Evolutionary conservation across 768 basidiomycete genomes (phyloP), one percentile per base, ranked within the genome.

Genomic region (Rhizopogon vesiculosus): DNA sequence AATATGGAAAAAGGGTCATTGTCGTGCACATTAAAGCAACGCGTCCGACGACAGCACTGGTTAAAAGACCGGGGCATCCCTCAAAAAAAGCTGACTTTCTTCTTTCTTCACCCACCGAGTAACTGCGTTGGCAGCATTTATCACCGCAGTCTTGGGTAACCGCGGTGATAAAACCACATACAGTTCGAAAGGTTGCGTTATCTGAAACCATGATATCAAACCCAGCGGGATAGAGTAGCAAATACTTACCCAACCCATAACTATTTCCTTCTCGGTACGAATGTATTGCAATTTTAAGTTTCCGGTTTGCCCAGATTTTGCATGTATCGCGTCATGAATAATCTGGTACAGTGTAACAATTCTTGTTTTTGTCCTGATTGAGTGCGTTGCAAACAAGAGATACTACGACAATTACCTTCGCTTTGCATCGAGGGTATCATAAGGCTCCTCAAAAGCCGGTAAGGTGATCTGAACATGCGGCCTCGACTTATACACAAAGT

Each of bases 401-500:
- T 40, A 35, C 5, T 5, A 39, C 46, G n/a, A 53, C 18, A 44
- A 74, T 43, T 58, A 86, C 87, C 91, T 79, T 57, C 83, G 76
- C 53, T 76, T 78, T 56, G 86, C 85, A 42, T 81, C 76, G 0
- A 74, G 60, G 35, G 74, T 76, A 42, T 87, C 83, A 62, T 97
- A 96, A 6, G 89, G 90, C 16, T 90, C 91, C 65, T 94, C 92
- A 69, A 87, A 95, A n/a, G 71, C 67, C 3, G 97, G 94, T 59
- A 78, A 72, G 0, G 95, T 97, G 38, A 96, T 79, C 66, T 99
- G 97, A 18, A 99, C 94, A 62, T 91, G 84, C 7, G 82, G 75
- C 12, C 92, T 80, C 9, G 91, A 92, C 73, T 98, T 98, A 77
- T 98, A 98, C 46, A 98, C 73, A 66, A 98, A 99, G 69, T 99